Evolutionary conservation across 371 early-diverging fungal genomes (phyloP), one percentile per base, ranked within the genome.

Genomic region (Mucor plumbeus): DNA sequence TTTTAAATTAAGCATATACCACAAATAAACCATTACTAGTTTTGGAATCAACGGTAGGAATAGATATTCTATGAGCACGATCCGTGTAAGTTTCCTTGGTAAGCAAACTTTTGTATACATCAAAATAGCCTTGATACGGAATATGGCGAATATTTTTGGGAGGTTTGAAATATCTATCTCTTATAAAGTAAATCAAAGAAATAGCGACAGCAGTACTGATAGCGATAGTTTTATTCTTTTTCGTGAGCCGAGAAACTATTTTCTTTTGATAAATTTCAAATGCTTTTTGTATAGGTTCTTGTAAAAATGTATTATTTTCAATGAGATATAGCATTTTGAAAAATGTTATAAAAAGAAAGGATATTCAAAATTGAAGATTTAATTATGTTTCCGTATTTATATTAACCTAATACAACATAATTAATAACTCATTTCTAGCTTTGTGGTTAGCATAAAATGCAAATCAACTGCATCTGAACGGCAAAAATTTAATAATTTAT

Each of bases 81-180:
- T 66, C 33, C 39, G 21, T 31, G 9, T 34, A 34, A 3, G 63
- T 19, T 39, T 67, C 61, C 13, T 43, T 54, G 4, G 3, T 15
- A 10, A 38, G 6, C 34, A 64, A 11, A 8, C 55, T 39, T 7
- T 44, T 63, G 21, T 67, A 34, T 0, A 67, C 4, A 9, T 43
- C 34, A 43, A 60, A 55, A 5, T 53, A 59, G 11, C 67, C 39
- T 3, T 56, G 14, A 40, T 67, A 59, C 14, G 72, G 78, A 14
- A 77, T 34, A 64, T 74, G 78, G 10, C 72, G 64, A 11, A 77
- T 19, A 1, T 43, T 33, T 13, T 44, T 63, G 14, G 78, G 78
- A n/a, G 70, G 70, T 31, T 38, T 64, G 11, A 68, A 15, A 8
- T 56, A 0, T 1, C 6, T 38, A 6, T 68, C 40, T n/a, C 21